Percentiles rank a stretch among this genome's conserved stretches.
These are phyloP conservation scores for Flaveria trinervia DNA, from an alignment of 129 eudicot species.

Conservation along the genomic window DNA sequence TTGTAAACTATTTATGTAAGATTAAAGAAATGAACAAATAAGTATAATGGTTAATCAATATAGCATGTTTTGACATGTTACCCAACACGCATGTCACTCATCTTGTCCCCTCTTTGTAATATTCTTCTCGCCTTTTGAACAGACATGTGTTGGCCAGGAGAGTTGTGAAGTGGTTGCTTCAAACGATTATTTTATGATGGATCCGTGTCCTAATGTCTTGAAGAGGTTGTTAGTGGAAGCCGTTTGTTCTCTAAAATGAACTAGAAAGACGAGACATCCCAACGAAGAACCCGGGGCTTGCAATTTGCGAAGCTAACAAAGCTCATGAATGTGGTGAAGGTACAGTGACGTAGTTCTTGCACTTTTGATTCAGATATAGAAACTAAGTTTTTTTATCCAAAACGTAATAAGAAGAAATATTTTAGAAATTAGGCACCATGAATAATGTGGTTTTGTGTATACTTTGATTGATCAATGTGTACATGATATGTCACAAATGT, in stretches of 20 bases:
- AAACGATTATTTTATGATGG: conserved; percentile 53
- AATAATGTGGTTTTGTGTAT: conserved; percentile 37
- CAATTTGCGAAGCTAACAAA: conserved; percentile 21
- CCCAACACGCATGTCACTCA: neutral
- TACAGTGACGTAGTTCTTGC: neutral
- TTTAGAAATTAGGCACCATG: conserved; percentile 18
- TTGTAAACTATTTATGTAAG: neutral
- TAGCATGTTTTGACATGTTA: neutral
- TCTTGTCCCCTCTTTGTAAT: neutral
- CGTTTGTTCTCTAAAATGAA: conserved; percentile 43
- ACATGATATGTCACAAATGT: conserved; percentile 24
- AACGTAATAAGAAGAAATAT: conserved; percentile 23
- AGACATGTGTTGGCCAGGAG: conserved; percentile 70
- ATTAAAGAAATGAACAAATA: neutral
- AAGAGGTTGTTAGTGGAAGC: conserved; percentile 75
- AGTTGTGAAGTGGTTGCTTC: conserved; percentile 65
- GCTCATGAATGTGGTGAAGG: neutral
- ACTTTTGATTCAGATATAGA: conserved; percentile 14
- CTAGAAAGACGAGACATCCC: conserved; percentile 8
- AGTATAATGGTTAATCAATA: neutral
- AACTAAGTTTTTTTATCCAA: neutral
- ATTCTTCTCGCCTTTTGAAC: conserved; percentile 19
- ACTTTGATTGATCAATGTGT: conserved; percentile 19
- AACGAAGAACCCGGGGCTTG: neutral
- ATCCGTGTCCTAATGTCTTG: conserved; percentile 72